Percentiles rank a stretch among this genome's conserved stretches.
Conservation (phyloP, 257 asterid species). For the Capsicum baccatum region DNA sequence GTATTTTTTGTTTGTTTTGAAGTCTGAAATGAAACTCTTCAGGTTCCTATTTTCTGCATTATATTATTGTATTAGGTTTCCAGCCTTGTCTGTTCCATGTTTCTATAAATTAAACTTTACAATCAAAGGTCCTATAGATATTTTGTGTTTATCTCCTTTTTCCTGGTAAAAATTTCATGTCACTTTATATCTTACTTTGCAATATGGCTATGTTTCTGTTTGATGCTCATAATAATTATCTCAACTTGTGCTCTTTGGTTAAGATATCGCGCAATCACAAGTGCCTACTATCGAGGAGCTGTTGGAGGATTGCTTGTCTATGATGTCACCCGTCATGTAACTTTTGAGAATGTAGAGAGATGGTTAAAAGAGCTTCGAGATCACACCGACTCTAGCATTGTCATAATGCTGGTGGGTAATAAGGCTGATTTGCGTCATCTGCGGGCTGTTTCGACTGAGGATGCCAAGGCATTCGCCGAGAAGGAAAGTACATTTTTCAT, state of each 20-base stretch:
- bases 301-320: conserved; percentile 27
- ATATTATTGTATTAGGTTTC: background rate
- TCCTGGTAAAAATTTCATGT: background rate
- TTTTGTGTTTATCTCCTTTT: background rate
- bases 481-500: conserved; percentile 32
- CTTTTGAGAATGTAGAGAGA: conserved; percentile 33
- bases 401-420: conserved; percentile 29
- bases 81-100: background rate
- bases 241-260: background rate
- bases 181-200: background rate
- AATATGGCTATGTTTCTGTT: background rate
- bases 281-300: conserved; percentile 31
- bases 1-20: background rate
- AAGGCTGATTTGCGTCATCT: conserved; percentile 34
- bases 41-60: background rate
- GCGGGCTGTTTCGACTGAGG: conserved; percentile 26
- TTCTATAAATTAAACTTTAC: background rate
- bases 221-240: background rate
- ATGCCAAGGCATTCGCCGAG: conserved; percentile 27
- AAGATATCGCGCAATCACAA: conserved; percentile 30
- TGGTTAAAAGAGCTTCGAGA: conserved; percentile 33
- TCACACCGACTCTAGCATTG: conserved; percentile 26
- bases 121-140: conserved; percentile 7
- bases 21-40: background rate
- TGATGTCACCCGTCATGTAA: conserved; percentile 28